These are phyloP conservation scores for Phytophthora hybrid DNA, from an alignment of 352 stramenopile genomes.

Conservation along the genomic window DNA sequence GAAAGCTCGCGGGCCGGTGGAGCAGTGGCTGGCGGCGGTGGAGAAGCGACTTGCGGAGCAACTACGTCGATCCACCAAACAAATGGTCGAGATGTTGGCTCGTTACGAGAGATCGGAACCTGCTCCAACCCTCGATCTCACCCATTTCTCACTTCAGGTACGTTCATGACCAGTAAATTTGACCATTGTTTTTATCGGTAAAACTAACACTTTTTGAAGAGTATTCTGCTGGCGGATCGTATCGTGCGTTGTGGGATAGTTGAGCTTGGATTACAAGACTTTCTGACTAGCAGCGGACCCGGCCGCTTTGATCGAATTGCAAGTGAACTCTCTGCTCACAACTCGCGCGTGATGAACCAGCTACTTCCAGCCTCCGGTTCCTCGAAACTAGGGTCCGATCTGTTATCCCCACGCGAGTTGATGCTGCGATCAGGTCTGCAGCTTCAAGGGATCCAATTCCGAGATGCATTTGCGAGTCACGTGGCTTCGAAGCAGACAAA, in stretches of 20 bases:
- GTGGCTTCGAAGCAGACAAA: slow-evolving; percentile 12
- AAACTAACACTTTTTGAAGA: slow-evolving; percentile 23
- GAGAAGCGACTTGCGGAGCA: slow-evolving; percentile 70
- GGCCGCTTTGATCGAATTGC: slow-evolving; percentile 7
- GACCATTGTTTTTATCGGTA: too few relatives aligned
- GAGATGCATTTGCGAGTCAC: slow-evolving; percentile 49
- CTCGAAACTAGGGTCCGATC: neutral
- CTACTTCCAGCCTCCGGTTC: slow-evolving; percentile 2
- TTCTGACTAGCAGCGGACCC: neutral
- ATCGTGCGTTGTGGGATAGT: slow-evolving; percentile 57
- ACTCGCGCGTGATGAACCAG: slow-evolving; percentile 1
- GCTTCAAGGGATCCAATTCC: slow-evolving; percentile 67
- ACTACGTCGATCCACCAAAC: slow-evolving; percentile 61
- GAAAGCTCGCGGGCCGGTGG: slow-evolving; percentile 70
- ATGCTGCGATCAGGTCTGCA: slow-evolving; percentile 40
- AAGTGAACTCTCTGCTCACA: slow-evolving; percentile 17
- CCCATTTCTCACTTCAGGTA: slow-evolving; percentile 43
- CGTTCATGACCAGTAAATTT: slow-evolving; percentile 8
- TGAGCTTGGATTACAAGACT: slow-evolving; percentile 26
- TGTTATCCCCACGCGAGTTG: slow-evolving; percentile 19
- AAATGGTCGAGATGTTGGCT: slow-evolving; percentile 41
- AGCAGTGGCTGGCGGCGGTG: slow-evolving; percentile 71
- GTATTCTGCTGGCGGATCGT: slow-evolving; percentile 58
- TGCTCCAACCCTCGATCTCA: slow-evolving; percentile 7
- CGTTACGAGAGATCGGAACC: slow-evolving; percentile 7